Base-by-base conservation (phyloP, 2,329 filamentous ascomycete genomes). In the Colletotrichum sp. region DNA sequence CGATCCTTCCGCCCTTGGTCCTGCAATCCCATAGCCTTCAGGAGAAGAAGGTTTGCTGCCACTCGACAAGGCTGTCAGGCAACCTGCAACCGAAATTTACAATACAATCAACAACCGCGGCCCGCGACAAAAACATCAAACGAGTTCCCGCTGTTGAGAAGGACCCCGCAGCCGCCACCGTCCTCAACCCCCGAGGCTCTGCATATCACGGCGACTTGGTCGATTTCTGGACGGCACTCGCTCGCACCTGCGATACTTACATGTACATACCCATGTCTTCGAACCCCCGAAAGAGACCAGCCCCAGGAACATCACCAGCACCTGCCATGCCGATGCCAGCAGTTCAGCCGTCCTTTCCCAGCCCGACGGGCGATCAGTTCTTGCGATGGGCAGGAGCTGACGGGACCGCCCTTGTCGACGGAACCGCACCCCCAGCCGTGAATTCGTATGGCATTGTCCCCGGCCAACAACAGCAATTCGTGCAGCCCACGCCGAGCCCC, bases 241-340 rank as follows among this genome's bases (percentile, higher is more conserved):
- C 62, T 55, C 31, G 43, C 38, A 31, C 15, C 27, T 61, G 47
- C 54, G 18, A 38, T 16, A 36, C 36, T n/a, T 47, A 33, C n/a
- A 75, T 78, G 73, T 72, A 77, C 75, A 76, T 74, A 71, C 70
- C 77, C 70, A 89, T 89, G 87, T 86, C 89, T 71, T 80, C 84
- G 59, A 90, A 90, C 76, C 82, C 88, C 24, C 85, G 94, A 83
- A 97, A 97, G 86, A 90, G 94, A 82, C 87, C 93, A 77, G 94
- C 94, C 61, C 93, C 94, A 70, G 94, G 93, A 81, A 86, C 92
- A 75, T 89, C 91, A 47, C 93, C 94, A n/a, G 84, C 90, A 47
- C 92, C 94, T 16, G 84, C 90, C 76, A 84, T 89, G 27, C 90
- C 91, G 38, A 80, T 86, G 64, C 86, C 87, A 51, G 86, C 86